Percentiles rank a stretch among this genome's conserved stretches.
These are phyloP conservation scores for Biscogniauxia marginata DNA, from an alignment of 2,329 filamentous ascomycete genomes.

Conservation along the genomic window DNA sequence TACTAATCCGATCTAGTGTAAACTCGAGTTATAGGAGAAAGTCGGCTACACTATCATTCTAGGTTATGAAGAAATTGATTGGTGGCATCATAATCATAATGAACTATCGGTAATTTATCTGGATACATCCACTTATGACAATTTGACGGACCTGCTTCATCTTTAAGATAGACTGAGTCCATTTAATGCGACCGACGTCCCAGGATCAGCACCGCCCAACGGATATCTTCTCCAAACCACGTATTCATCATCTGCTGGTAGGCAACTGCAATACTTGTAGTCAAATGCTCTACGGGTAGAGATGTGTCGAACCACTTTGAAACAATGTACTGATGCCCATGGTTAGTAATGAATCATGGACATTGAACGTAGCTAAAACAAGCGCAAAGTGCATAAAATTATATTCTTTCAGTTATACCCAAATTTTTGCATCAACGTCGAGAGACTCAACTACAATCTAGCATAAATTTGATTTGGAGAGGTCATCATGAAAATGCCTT, in stretches of 20 bases:
- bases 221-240: background rate
- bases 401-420: slow-evolving; percentile 22
- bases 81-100: no score
- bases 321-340: background rate
- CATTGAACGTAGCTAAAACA: background rate
- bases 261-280: background rate
- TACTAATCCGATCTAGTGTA: no score
- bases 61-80: no score
- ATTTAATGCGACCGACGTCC: background rate
- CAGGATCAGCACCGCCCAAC: background rate
- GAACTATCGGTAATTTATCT: no score
- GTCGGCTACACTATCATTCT: no score
- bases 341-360: background rate
- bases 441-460: slow-evolving; percentile 48
- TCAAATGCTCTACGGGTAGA: background rate
- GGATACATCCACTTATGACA: background rate
- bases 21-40: no score
- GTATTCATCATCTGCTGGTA: background rate
- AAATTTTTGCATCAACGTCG: slow-evolving; percentile 33
- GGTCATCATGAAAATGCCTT: slow-evolving; percentile 37
- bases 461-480: slow-evolving; percentile 38
- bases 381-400: background rate
- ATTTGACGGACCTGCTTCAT: no score
- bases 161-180: background rate
- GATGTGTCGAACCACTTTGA: background rate